Conservation (phyloP, 495 filamentous ascomycete species). For the Penicillium robsamsonii region DNA sequence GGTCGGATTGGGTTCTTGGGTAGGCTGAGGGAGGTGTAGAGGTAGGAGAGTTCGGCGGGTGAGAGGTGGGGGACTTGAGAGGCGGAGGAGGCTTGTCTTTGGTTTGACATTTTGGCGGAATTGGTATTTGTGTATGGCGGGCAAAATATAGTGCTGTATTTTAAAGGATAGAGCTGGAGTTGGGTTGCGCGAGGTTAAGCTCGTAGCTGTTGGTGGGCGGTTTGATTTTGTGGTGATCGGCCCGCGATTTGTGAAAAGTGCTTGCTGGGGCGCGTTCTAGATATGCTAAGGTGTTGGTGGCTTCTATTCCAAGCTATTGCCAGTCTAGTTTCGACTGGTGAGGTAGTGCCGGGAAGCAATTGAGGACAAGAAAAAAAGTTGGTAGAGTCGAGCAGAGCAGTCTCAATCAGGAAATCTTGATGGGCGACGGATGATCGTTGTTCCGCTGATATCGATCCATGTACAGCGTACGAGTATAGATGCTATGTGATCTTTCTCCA, state of each 20-base stretch:
- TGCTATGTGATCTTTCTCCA: background rate
- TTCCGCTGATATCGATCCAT: slow-evolving; percentile 19
- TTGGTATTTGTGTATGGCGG: background rate
- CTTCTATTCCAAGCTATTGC: background rate
- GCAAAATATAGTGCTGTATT: background rate
- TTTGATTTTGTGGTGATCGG: slow-evolving; percentile 12
- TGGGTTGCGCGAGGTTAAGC: background rate
- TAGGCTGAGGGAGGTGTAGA: slow-evolving; percentile 78
- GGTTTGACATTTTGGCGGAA: slow-evolving; percentile 32
- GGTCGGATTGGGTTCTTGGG: slow-evolving; percentile 80
- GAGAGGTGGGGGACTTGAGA: slow-evolving; percentile 67
- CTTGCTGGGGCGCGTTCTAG: background rate
- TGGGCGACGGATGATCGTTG: slow-evolving; percentile 29
- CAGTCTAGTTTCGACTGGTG: slow-evolving; percentile 1
- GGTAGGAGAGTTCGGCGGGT: slow-evolving; percentile 93
- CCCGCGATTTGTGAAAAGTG: slow-evolving; percentile 3
- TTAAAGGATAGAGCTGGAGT: background rate
- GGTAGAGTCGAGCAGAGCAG: slow-evolving; percentile 15
- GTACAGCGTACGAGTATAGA: background rate
- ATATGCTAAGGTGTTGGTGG: background rate
- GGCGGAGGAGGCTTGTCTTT: slow-evolving; percentile 47
- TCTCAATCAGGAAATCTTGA: slow-evolving; percentile 42
- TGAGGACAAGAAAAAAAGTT: slow-evolving; percentile 13
- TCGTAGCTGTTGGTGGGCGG: background rate
- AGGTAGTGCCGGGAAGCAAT: slow-evolving; percentile 12